Percentiles rank a stretch among this genome's conserved stretches.
Evolutionary conservation across 108 stramenopile species (phyloP).

Genomic region (Stephanodiscus minutulus): DNA sequence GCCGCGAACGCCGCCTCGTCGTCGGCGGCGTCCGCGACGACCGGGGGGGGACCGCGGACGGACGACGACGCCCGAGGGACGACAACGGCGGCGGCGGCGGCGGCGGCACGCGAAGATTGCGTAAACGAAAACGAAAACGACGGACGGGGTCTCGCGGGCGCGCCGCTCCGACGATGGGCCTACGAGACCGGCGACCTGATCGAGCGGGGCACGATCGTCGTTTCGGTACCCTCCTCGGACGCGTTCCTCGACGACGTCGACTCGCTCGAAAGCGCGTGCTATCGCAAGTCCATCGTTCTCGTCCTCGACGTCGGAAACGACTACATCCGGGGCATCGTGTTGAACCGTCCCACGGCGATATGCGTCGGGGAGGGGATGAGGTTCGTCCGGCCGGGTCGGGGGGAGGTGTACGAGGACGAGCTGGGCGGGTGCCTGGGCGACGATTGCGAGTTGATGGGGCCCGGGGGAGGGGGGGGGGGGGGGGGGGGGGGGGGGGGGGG

Average conservation of each 20-base stretch:
- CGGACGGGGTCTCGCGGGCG: no score
- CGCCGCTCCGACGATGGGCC: slow-evolving; percentile 59
- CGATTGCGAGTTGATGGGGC: not conserved
- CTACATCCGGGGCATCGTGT: slow-evolving; percentile 74
- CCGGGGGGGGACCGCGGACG: not conserved
- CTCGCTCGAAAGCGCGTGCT: slow-evolving; percentile 59
- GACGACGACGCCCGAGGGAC: no score
- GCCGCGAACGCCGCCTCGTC: slow-evolving; percentile 6
- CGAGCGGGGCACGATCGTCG: slow-evolving; percentile 59
- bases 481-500: slow-evolving; percentile 18
- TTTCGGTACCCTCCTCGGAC: slow-evolving; percentile 51
- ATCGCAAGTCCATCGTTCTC: slow-evolving; percentile 72
- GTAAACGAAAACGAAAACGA: no score
- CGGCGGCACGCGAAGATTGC: no score
- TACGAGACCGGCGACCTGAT: slow-evolving; percentile 61
- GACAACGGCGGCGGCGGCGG: no score
- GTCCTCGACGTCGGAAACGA: slow-evolving; percentile 60
- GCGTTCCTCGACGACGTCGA: slow-evolving; percentile 36
- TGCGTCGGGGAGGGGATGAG: slow-evolving; percentile 49
- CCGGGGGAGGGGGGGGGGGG: not conserved
- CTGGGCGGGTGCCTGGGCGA: slow-evolving; percentile 8
- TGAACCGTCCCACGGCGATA: slow-evolving; percentile 75
- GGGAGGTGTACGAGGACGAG: slow-evolving; percentile 35
- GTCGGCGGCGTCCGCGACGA: not conserved
- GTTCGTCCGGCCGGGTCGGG: slow-evolving; percentile 30